Base-by-base conservation (phyloP, 2,329 filamentous ascomycete species). In the Cylindrodendrum hubeiense region DNA sequence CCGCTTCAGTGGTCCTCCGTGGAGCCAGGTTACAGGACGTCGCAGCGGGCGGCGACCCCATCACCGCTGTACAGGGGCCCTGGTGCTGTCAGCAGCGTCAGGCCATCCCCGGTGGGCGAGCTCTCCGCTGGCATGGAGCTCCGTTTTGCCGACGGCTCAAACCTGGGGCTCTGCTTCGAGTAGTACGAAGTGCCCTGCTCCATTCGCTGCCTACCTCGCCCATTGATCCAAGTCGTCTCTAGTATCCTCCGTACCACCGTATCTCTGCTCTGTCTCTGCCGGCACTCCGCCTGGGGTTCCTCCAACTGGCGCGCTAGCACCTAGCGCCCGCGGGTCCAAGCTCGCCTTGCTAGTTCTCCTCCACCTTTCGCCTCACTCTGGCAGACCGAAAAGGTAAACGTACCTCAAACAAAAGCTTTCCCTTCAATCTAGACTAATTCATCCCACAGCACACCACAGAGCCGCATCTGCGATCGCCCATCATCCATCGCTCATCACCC, bases 281-380 rank as follows among this genome's bases (percentile, higher is more conserved):
- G 47, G n/a, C 44, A 49, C 19, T 33, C 28, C 47, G 13, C 26
- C n/a, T 58, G 39, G 51, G 60, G 57, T 53, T 53, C 47, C 37
- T 30, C 39, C 30, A 17, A 21, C 22, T 49, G 37, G 41, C 34
- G 46, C 61, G 50, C 61, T 64, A 64, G 61, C 49, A 53, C 33
- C 33, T 64, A 64, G 61, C 34, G 55, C 19, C 61, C 61, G 61
- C 54, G 28, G 61, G 61, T 51, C 61, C 61, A 64, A 64, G 61
- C 61, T 64, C 47, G 44, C 44, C 24, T 43, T 44, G 24, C 55
- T 56, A 37, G 43, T 50, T 59, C 37, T 46, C 54, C 43, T 64
- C 49, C 43, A 59, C 33, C 51, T 50, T 54, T 37, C 62, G 51
- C 58, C 58, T 56, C 56, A 21, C 62, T 50, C 22, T 43, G 53